These are phyloP conservation scores for Erodium maritimum DNA, from an alignment of 345 rosid species.

Conservation along the genomic window DNA sequence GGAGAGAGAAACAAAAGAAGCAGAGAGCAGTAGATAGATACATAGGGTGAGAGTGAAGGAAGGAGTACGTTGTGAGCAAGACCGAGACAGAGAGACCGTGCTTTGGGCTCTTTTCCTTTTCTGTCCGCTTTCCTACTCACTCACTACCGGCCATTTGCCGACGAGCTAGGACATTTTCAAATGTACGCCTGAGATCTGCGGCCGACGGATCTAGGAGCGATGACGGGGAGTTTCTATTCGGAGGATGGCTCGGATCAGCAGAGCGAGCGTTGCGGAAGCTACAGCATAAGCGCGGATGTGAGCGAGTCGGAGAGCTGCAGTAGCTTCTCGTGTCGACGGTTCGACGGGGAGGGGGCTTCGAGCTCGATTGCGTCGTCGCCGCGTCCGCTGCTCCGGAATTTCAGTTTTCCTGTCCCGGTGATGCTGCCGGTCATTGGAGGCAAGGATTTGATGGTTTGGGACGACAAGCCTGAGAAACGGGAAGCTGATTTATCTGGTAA, in stretches of 20 bases:
- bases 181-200: conserved; percentile 15
- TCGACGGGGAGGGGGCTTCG: conserved; percentile 58
- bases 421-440: conserved; percentile 59
- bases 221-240: conserved; percentile 40
- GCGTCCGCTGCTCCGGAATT: conserved; percentile 18
- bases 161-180: not conserved
- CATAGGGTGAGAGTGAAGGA: too few relatives aligned
- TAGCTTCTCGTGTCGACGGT: conserved; percentile 62
- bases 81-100: not conserved
- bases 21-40: too few relatives aligned
- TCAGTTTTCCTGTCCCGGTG: conserved; percentile 40
- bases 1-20: not conserved
- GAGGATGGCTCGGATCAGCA: conserved; percentile 53
- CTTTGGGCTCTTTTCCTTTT: too few relatives aligned
- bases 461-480: conserved; percentile 43
- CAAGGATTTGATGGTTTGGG: conserved; percentile 50
- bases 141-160: too few relatives aligned
- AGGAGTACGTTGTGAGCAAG: not conserved
- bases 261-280: conserved; percentile 80
- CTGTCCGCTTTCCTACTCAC: too few relatives aligned
- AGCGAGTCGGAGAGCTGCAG: conserved; percentile 92
- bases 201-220: conserved; percentile 12
- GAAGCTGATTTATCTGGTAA: conserved; percentile 65
- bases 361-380: conserved; percentile 66
- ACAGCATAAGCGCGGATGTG: conserved; percentile 89